Conservation (phyloP, 208 protist genomes). For the Balamuthia mandrillaris region DNA sequence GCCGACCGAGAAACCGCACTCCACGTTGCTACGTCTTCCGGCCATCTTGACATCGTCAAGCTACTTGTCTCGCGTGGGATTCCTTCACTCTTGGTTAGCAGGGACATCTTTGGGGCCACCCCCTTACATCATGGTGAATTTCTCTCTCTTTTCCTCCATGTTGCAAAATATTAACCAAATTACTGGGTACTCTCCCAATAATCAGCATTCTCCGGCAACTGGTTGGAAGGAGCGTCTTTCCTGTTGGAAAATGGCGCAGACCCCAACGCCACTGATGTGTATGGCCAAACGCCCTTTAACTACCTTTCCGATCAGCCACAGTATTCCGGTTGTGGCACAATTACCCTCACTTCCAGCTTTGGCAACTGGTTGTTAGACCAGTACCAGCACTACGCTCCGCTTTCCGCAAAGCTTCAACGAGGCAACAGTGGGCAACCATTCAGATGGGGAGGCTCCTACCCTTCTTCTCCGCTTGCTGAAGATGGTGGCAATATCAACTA, state of each 20-base stretch:
- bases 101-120: too few species aligned
- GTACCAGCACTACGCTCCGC: too few species aligned
- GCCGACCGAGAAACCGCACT: background rate
- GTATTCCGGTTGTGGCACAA: background rate
- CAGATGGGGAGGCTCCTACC: background rate
- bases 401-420: background rate
- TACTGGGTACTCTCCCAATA: too few species aligned
- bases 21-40: background rate
- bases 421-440: background rate
- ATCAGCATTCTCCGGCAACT: too few species aligned
- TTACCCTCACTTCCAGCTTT: background rate
- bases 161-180: too few species aligned
- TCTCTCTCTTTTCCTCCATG: too few species aligned
- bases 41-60: background rate
- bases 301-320: background rate
- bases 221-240: too few species aligned
- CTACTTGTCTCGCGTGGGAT: too few species aligned
- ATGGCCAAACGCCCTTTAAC: slow-evolving; percentile 12
- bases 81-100: too few species aligned
- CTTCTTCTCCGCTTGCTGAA: background rate
- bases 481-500: too few species aligned
- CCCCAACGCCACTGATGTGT: background rate
- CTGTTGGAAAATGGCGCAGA: slow-evolving; percentile 27
- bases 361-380: background rate
- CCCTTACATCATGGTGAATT: too few species aligned